These are phyloP conservation scores for Taxawa tesnikishii DNA, from an alignment of 2,329 filamentous ascomycete genomes.

Conservation along the genomic window DNA sequence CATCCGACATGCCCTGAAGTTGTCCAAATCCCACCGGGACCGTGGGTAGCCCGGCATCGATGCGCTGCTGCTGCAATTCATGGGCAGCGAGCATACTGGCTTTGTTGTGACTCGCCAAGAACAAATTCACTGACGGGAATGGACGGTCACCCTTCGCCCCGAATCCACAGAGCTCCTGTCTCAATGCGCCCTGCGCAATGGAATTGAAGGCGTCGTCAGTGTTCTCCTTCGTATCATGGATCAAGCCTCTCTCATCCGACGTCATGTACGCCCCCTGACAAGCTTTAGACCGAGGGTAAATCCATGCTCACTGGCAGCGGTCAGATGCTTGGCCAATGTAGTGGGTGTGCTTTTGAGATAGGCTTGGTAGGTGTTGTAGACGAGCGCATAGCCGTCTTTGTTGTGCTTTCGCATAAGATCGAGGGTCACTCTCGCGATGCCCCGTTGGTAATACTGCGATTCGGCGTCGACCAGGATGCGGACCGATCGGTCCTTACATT, in stretches of 20 bases:
- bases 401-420: constrained; percentile 42
- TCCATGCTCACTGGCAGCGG: constrained; percentile 31
- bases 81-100: constrained; percentile 11
- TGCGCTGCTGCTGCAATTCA: constrained; percentile 8
- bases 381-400: constrained; percentile 24
- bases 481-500: constrained; percentile 28
- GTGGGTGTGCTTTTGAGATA: constrained; percentile 37
- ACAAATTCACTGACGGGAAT: constrained; percentile 13
- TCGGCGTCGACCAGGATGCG: constrained; percentile 42
- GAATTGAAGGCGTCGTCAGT: constrained; percentile 16
- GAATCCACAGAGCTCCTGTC: constrained; percentile 13
- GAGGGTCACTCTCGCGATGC: constrained; percentile 41
- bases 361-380: constrained; percentile 41
- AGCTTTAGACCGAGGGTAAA: constrained; percentile 41
- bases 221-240: constrained; percentile 16
- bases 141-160: not conserved
- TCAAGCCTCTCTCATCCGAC: constrained; percentile 24
- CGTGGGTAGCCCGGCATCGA: constrained; percentile 8
- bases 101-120: constrained; percentile 19
- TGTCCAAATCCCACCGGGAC: constrained; percentile 14
- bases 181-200: constrained; percentile 13
- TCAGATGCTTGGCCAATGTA: constrained; percentile 33
- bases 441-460: constrained; percentile 38
- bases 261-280: constrained; percentile 42
- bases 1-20: constrained; percentile 18